Evolutionary conservation across 202 grass and related monocot species (phyloP).

Genomic region (Saccharum hybrid): DNA sequence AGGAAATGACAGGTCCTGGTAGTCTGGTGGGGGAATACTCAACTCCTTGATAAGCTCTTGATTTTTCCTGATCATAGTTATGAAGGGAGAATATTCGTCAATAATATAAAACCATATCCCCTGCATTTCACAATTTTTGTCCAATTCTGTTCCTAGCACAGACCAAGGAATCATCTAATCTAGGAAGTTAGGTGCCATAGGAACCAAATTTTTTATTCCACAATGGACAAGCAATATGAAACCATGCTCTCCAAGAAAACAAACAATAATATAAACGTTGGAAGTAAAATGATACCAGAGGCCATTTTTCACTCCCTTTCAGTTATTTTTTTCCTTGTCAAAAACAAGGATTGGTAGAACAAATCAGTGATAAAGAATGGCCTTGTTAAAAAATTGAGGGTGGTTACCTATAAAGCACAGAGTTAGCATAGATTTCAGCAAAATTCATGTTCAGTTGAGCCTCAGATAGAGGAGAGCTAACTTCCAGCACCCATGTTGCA

Average conservation of each 20-base stretch:
- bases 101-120: constrained; percentile 21
- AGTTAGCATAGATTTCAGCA: constrained; percentile 75
- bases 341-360: neutral
- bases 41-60: constrained; percentile 85
- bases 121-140: neutral
- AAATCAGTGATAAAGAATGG: neutral
- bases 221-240: neutral
- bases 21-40: constrained; percentile 52
- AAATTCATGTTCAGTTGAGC: constrained; percentile 67
- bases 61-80: constrained; percentile 61
- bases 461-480: constrained; percentile 62
- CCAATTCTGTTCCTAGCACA: neutral
- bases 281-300: neutral
- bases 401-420: constrained; percentile 69
- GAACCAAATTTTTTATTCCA: neutral
- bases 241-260: constrained; percentile 5
- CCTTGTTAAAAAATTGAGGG: neutral
- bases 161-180: constrained; percentile 2
- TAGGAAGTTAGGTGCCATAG: neutral
- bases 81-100: neutral
- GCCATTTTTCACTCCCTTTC: constrained; percentile 14
- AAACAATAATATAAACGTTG: constrained; percentile 9
- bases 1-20: constrained; percentile 76
- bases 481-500: constrained; percentile 89
- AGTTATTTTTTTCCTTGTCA: constrained; percentile 3